phyloP scores from a whole-genome alignment of 2,329 filamentous ascomycete genomes.

The Endocalyx cinctus region DNA sequence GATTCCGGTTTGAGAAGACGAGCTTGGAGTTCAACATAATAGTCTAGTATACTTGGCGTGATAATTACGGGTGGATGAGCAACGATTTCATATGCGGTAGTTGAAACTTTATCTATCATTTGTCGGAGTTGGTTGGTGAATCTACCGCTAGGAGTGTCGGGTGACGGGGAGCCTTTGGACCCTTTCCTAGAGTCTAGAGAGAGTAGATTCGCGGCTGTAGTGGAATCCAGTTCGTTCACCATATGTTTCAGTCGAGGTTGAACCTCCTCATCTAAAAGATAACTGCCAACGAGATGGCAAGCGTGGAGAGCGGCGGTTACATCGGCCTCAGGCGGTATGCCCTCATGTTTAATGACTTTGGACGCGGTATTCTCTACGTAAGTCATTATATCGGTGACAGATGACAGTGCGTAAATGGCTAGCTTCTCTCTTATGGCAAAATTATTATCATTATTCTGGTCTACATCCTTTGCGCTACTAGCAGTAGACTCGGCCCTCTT shows the following conservation, averaged over 20 bases:
- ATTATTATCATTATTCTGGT: constrained; percentile 2
- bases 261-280: constrained; percentile 24
- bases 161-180: constrained; percentile 8
- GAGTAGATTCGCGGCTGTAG: constrained; percentile 29
- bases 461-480: constrained; percentile 1
- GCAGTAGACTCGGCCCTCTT: constrained; percentile 4
- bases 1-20: constrained; percentile 68
- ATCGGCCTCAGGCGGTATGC: constrained; percentile 24
- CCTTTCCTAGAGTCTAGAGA: constrained; percentile 24
- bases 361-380: constrained; percentile 19
- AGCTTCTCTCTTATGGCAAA: constrained; percentile 1
- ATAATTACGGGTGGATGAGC: constrained; percentile 75
- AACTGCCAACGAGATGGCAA: constrained; percentile 24
- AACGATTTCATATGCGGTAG: constrained; percentile 64
- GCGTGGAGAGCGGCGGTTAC: constrained; percentile 22
- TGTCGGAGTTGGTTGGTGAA: constrained; percentile 32
- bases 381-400: constrained; percentile 22
- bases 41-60: constrained; percentile 63
- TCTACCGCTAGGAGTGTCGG: constrained; percentile 7
- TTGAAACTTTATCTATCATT: constrained; percentile 48
- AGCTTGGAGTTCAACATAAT: constrained; percentile 74
- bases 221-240: constrained; percentile 28
- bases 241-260: constrained; percentile 26
- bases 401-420: constrained; percentile 15
- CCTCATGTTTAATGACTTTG: constrained; percentile 17